Base-by-base conservation (phyloP, 495 filamentous ascomycete genomes). In the Aspergillus nanangensis region DNA sequence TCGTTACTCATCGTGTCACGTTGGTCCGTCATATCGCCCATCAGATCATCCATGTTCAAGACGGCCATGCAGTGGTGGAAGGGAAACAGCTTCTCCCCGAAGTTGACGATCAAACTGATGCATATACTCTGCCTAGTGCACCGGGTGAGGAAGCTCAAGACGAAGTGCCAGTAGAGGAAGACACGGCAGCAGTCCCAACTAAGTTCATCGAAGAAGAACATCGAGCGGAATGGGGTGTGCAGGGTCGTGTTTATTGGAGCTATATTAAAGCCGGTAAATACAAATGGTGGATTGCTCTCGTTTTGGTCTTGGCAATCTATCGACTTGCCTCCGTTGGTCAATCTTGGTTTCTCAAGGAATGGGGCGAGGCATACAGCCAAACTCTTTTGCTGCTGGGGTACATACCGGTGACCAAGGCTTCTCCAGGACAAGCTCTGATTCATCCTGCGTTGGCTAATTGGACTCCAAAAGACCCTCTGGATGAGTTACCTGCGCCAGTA, bases 191-290 rank as follows among this genome's bases (percentile, higher is more conserved):
- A 0, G 65, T 80, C 9, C 80, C 85, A 1, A 81, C 86, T 11
- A 88, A 88, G 53, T 91, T 94, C 58, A 83, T 91, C 32, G 82
- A 90, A 56, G 87, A 94, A 14, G 88, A 94, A 58, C 72, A 81
- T 54, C 76, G 87, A 37, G 84, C 79, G 0, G 80, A 86, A 51
- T 88, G 88, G 40, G 85, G 86, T 3, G 87, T 94, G 4, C 72
- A 88, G 55, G 72, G 76, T 8, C 70, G 73, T 14, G 83, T 92
- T 0, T 94, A 92, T 51, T 91, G 84, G 87, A 79, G 79, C 42
- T 94, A 90, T 55, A 80, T 94, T 51, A 84, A 80, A 66, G 85
- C 87, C 9, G 87, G 87, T 5, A 81, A 77, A 31, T 71, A 88
- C 8, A 68, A 64, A 35, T 90, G 82, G 79, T 94, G 88, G 88